Conservation (phyloP, 306 rosid species). For the Casuarina equisetifolia region DNA sequence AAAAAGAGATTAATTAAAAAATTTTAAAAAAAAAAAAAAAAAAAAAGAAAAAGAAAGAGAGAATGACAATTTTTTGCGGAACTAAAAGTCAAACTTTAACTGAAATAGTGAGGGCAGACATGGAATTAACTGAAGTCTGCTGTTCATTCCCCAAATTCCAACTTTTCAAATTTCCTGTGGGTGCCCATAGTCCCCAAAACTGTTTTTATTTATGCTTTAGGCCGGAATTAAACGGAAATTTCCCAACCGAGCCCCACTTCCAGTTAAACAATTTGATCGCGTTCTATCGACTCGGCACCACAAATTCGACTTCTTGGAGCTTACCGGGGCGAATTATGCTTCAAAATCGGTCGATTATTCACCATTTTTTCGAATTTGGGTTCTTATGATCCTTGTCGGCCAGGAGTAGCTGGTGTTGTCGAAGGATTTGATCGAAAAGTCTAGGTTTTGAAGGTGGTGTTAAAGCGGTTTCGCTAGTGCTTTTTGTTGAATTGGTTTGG, state of each 20-base stretch:
- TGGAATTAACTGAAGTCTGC: conserved; percentile 34
- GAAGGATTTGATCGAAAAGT: conserved; percentile 27
- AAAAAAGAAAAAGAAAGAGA: too few species aligned
- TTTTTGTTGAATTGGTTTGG: conserved; percentile 20
- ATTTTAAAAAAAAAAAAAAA: too few species aligned
- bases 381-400: conserved; percentile 7
- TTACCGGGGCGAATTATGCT: conserved; percentile 8
- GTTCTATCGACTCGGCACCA: conserved; percentile 10
- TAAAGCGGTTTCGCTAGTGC: conserved; percentile 27
- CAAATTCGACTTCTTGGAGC: conserved; percentile 30
- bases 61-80: conserved; percentile 7
- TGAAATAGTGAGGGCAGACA: conserved; percentile 5
- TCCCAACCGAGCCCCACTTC: conserved; percentile 9
- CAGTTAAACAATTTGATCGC: conserved; percentile 40
- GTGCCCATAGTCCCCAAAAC: background rate
- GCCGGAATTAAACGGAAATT: conserved; percentile 30
- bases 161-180: too few species aligned
- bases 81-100: conserved; percentile 27
- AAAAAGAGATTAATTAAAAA: too few species aligned
- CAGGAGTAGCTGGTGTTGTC: conserved; percentile 11
- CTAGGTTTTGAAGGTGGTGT: conserved; percentile 23
- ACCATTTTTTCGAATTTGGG: conserved; percentile 12
- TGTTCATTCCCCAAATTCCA: too few species aligned
- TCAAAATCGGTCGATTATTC: background rate
- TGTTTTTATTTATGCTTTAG: conserved; percentile 1